These are phyloP conservation scores for Aspergillus aculeatus DNA, from an alignment of 2,329 filamentous ascomycete genomes.

Conservation along the genomic window DNA sequence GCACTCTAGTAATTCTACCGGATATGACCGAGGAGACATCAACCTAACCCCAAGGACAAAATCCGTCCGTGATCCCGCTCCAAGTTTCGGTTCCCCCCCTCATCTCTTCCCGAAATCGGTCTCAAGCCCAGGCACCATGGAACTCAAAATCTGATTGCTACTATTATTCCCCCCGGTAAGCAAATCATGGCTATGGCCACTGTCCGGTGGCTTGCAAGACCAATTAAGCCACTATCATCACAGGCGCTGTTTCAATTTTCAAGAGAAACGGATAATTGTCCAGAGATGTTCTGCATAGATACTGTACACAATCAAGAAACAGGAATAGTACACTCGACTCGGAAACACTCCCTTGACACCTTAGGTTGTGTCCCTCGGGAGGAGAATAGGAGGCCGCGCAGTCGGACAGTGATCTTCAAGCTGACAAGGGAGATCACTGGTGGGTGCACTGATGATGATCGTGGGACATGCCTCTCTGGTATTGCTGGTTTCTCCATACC, in stretches of 20 bases:
- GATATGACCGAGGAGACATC: neutral
- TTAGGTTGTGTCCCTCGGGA: neutral
- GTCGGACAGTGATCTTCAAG: neutral
- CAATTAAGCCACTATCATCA: neutral
- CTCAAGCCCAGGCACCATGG: neutral
- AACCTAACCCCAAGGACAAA: neutral
- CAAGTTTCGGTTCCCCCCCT: neutral
- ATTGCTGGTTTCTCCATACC: constrained; percentile 2
- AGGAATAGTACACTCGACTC: no score
- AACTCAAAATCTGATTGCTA: constrained; percentile 5
- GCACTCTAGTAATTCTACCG: neutral
- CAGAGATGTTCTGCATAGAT: neutral
- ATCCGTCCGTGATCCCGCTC: neutral
- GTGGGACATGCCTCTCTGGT: neutral
- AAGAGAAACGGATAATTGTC: neutral
- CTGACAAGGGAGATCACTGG: constrained; percentile 5
- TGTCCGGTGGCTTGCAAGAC: neutral
- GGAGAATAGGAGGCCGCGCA: neutral
- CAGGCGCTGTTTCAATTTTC: no score
- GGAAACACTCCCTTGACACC: neutral
- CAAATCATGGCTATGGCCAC: neutral
- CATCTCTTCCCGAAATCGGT: constrained; percentile 1
- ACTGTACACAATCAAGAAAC: no score
- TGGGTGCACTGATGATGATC: constrained; percentile 1
- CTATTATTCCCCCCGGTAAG: neutral